Base-by-base conservation (phyloP, 371 early-diverging fungal species). In the Mortierella sp. region DNA sequence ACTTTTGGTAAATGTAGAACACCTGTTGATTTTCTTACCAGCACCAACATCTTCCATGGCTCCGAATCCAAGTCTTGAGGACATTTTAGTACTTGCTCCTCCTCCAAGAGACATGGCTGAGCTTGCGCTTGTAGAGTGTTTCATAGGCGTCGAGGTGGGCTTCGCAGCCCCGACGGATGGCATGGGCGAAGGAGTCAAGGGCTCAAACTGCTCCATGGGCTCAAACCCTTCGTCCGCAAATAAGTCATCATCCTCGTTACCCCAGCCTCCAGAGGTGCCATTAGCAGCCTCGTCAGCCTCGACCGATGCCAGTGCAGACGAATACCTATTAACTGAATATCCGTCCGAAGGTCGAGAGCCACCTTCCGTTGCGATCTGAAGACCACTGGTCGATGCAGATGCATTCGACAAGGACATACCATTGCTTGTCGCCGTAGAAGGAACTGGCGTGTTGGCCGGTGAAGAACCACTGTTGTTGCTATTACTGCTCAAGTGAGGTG, bases 281-380 rank as follows among this genome's bases (percentile, higher is more conserved):
- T 30, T 48, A 34, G 43, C 30, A 17, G 48, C 50, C 44, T 75
- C 76, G 47, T 75, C 69, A 9, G 52, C 55, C 56, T 75, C 76
- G 5, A 75, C 64, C 2, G 76, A 60, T 4, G 76, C 76, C 64
- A 75, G 59, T 8, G 76, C 76, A 14, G 76, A 63, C 9, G 76
- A 68, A n/a, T 75, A 75, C 39, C 76, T 32, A 37, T 75, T 75
- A n/a, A 68, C 64, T 27, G 76, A 59, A 27, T 55, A 50, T 9
- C 76, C 75, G 46, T 60, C 50, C 23, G 49, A 50, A 46, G 32
- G 61, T 21, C 23, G 23, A 34, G 11, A 1, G n/a, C 37, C 44
- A 19, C 58, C 31, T 7, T 63, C 56, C 4, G 73, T 49, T 12
- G 68, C 75, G 17, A 73, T 50, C 42, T 75, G 69, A 27, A 75